Evolutionary conservation across 345 rosid species (phyloP).

Genomic region (Salix purpurea): DNA sequence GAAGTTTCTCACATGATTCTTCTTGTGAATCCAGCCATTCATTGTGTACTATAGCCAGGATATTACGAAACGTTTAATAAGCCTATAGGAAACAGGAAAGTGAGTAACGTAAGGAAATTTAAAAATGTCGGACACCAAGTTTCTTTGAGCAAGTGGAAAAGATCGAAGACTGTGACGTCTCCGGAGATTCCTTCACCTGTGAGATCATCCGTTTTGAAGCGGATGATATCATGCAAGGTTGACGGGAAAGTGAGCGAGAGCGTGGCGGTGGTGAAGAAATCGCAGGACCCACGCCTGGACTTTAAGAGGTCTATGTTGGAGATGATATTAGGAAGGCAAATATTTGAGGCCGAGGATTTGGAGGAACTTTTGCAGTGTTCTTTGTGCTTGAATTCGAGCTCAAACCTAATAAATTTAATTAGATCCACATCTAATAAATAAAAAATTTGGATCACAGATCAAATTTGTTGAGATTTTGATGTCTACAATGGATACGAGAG

Average conservation of each 20-base stretch:
- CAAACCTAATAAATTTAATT: no score
- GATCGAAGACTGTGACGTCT: background rate
- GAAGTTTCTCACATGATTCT: constrained; percentile 29
- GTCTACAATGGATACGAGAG: no score
- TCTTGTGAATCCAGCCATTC: constrained; percentile 15
- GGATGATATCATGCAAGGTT: constrained; percentile 7
- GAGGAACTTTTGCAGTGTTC: constrained; percentile 53
- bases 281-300: constrained; percentile 51
- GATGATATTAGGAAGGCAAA: constrained; percentile 53
- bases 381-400: constrained; percentile 33
- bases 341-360: constrained; percentile 42
- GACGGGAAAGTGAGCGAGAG: constrained; percentile 39
- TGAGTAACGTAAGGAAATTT: background rate
- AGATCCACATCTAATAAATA: no score
- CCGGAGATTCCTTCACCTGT: constrained; percentile 10
- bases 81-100: background rate
- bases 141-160: constrained; percentile 8
- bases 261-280: constrained; percentile 54
- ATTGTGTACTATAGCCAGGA: background rate
- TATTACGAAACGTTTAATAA: background rate
- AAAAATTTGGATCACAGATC: no score
- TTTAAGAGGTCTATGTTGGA: constrained; percentile 61
- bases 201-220: constrained; percentile 7
- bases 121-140: constrained; percentile 15
- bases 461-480: no score